A percentile compares a stretch with the other conserved stretches of the same genome.
phyloP scores from a whole-genome alignment of 1,284 basidiomycete species.

The Ustilago xerochloae region DNA sequence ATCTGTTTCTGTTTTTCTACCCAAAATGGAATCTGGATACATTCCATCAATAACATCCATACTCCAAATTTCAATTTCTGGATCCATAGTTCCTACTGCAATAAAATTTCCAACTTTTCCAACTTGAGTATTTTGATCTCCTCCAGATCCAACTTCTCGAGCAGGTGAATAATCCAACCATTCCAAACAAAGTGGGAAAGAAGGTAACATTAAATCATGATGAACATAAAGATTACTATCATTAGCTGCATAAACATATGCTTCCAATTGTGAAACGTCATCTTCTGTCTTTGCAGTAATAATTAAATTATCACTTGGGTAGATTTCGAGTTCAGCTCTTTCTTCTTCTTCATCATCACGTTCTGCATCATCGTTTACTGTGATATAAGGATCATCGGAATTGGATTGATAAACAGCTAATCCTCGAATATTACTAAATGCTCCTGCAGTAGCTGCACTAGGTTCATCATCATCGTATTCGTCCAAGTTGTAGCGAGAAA shows the following conservation, averaged over 20 bases:
- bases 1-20: slow-evolving; percentile 74
- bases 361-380: slow-evolving; percentile 78
- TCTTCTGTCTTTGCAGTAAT: slow-evolving; percentile 95
- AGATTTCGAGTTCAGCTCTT: slow-evolving; percentile 87
- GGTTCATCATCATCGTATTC: slow-evolving; percentile 87
- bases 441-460: slow-evolving; percentile 73
- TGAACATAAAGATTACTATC: slow-evolving; percentile 86
- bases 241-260: slow-evolving; percentile 60
- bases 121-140: slow-evolving; percentile 62
- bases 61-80: slow-evolving; percentile 98
- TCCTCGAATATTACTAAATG: slow-evolving; percentile 96
- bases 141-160: slow-evolving; percentile 27
- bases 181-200: slow-evolving; percentile 97
- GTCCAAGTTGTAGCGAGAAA: slow-evolving; percentile 92
- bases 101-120: slow-evolving; percentile 81
- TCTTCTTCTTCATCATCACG: slow-evolving; percentile 83
- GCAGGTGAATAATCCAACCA: slow-evolving; percentile 94
- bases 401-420: slow-evolving; percentile 90
- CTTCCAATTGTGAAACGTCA: slow-evolving; percentile 92
- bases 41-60: slow-evolving; percentile 92
- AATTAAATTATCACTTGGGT: slow-evolving; percentile 90
- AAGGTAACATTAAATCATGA: slow-evolving; percentile 97
- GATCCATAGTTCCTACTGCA: slow-evolving; percentile 95
- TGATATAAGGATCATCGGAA: slow-evolving; percentile 96
- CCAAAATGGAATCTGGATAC: slow-evolving; percentile 92